phyloP scores from a whole-genome alignment of 306 rosid species.

The Vigna hirtella region DNA sequence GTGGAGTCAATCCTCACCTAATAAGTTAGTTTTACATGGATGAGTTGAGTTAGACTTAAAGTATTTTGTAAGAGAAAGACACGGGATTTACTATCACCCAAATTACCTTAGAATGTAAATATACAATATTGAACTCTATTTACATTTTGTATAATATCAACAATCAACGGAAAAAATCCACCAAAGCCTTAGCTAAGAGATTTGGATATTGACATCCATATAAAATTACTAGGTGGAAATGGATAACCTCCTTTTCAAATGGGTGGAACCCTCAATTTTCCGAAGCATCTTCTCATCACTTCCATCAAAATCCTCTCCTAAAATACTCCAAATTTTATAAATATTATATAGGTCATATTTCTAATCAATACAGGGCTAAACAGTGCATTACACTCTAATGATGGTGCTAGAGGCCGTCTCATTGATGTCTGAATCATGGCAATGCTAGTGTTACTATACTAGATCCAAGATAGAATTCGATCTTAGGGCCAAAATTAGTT shows the following conservation, averaged over 20 bases:
- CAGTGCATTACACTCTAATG: neutral
- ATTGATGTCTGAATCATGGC: neutral
- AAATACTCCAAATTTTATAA: neutral
- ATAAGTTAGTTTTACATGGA: no score
- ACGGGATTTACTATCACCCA: neutral
- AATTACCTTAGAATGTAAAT: no score
- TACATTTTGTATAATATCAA: neutral
- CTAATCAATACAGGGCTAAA: neutral
- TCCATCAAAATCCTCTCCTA: no score
- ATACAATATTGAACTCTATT: neutral
- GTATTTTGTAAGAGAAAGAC: neutral
- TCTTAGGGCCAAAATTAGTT: neutral
- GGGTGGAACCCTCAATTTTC: neutral
- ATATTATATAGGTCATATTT: neutral
- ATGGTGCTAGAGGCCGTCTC: neutral
- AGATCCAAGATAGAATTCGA: neutral
- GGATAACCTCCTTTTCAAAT: neutral
- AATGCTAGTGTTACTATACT: neutral
- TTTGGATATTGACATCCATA: no score
- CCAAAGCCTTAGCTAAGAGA: no score
- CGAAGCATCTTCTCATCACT: neutral
- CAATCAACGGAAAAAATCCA: no score
- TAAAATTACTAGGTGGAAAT: neutral
- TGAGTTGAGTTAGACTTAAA: no score
- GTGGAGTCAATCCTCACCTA: no score